Percentiles rank a stretch among this genome's conserved stretches.
phyloP scores from a whole-genome alignment of 1,284 basidiomycete genomes.

The Rhodotorula sp. region DNA sequence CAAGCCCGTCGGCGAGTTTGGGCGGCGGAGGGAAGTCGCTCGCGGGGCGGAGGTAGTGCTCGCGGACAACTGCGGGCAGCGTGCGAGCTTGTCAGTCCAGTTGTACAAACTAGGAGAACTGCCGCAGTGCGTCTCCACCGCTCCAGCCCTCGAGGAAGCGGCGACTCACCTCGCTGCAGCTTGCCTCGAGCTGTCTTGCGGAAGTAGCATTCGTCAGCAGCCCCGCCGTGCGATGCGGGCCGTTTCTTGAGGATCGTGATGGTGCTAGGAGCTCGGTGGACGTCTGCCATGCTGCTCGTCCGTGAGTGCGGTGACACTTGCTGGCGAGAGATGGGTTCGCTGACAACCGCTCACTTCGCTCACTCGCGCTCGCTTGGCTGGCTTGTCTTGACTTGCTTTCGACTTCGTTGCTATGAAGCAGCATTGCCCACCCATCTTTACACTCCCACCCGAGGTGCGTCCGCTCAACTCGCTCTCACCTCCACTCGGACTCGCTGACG shows the following conservation, averaged over 20 bases:
- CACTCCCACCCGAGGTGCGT: constrained; percentile 22
- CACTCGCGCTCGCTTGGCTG: neutral
- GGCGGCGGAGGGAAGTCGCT: constrained; percentile 82
- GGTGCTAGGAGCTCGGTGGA: neutral
- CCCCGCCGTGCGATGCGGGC: constrained; percentile 11
- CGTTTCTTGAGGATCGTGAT: constrained; percentile 28
- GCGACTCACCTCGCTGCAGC: constrained; percentile 74
- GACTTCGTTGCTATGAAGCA: no score
- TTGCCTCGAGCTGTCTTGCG: constrained; percentile 87
- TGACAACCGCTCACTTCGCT: neutral
- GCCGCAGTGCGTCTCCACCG: neutral
- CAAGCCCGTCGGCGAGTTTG: constrained; percentile 50
- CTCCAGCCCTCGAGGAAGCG: neutral
- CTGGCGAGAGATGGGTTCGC: neutral
- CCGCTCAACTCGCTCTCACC: neutral
- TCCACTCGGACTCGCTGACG: neutral
- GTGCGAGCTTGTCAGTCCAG: neutral
- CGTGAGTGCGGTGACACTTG: neutral
- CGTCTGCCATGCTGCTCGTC: neutral
- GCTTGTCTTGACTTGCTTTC: neutral
- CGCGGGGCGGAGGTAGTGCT: constrained; percentile 90
- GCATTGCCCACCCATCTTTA: neutral
- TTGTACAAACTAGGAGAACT: neutral
- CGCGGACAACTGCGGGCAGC: constrained; percentile 70
- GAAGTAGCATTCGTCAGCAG: constrained; percentile 20